Conservation (phyloP, 2,329 filamentous ascomycete species). For the Penicillium sp. region DNA sequence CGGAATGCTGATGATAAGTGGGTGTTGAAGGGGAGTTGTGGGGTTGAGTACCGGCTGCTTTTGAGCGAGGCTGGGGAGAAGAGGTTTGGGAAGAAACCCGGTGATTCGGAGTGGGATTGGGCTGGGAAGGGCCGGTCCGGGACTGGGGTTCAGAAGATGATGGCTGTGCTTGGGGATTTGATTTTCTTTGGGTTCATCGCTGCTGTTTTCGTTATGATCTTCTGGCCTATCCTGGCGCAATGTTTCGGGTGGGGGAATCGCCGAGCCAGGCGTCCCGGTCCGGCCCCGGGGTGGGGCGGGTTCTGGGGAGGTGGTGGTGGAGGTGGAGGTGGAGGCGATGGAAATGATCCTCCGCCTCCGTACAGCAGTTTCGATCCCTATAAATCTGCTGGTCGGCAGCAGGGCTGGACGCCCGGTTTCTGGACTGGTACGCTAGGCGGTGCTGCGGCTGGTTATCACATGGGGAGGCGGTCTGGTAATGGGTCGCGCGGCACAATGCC, state of each 20-base stretch:
- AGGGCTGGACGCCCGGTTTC: conserved; percentile 48
- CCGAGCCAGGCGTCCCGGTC: conserved; percentile 16
- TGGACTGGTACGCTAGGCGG: conserved; percentile 47
- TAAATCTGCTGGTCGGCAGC: conserved; percentile 13
- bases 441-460: conserved; percentile 42
- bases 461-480: conserved; percentile 32
- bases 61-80: conserved; percentile 74
- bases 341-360: conserved; percentile 39
- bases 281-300: conserved; percentile 22
- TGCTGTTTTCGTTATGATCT: conserved; percentile 29
- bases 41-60: conserved; percentile 79
- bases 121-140: neutral
- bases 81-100: conserved; percentile 60
- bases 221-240: conserved; percentile 24
- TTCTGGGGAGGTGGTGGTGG: conserved; percentile 36
- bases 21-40: conserved; percentile 88
- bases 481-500: conserved; percentile 15
- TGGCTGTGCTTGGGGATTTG: conserved; percentile 23
- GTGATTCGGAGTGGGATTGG: conserved; percentile 29
- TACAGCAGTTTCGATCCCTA: conserved; percentile 34
- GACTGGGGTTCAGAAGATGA: neutral
- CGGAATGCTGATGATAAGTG: conserved; percentile 71
- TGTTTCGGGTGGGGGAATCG: conserved; percentile 28
- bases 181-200: conserved; percentile 37
- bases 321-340: conserved; percentile 33